Evolutionary conservation across 257 asterid genomes (phyloP).

Genomic region (Paraleonurus japonicus): DNA sequence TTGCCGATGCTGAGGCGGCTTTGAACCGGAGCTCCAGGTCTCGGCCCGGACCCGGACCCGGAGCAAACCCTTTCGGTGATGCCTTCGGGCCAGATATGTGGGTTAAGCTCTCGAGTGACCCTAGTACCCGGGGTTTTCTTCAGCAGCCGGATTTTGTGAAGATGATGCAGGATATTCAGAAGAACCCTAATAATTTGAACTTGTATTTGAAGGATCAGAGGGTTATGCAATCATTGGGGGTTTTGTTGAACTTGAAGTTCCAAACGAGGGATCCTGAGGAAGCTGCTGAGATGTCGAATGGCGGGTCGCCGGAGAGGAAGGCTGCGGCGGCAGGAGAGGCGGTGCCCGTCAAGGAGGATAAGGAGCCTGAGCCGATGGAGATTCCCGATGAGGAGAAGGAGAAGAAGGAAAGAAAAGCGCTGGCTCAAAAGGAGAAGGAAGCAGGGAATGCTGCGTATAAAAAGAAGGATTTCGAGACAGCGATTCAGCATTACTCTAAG

Average conservation of each 20-base stretch:
- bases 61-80: slow-evolving; percentile 67
- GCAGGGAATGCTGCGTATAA: slow-evolving; percentile 87
- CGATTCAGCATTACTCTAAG: slow-evolving; percentile 66
- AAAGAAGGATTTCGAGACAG: slow-evolving; percentile 88
- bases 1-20: slow-evolving; percentile 71
- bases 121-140: slow-evolving; percentile 56
- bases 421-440: slow-evolving; percentile 81
- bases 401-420: slow-evolving; percentile 46
- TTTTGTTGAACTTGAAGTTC: slow-evolving; percentile 61
- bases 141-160: slow-evolving; percentile 80
- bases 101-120: slow-evolving; percentile 68
- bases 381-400: slow-evolving; percentile 52
- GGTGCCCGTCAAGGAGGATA: no score
- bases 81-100: slow-evolving; percentile 95
- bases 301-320: slow-evolving; percentile 43
- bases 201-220: slow-evolving; percentile 78
- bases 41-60: slow-evolving; percentile 34
- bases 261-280: slow-evolving; percentile 53
- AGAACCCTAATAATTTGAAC: slow-evolving; percentile 62
- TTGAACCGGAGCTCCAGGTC: no score
- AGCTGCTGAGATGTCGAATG: slow-evolving; percentile 39
- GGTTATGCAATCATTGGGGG: slow-evolving; percentile 84
- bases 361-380: slow-evolving; percentile 61
- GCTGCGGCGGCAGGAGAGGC: neutral
- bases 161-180: slow-evolving; percentile 90